Evolutionary conservation across 768 basidiomycete genomes (phyloP), one percentile per base, ranked within the genome.

Genomic region (Infundibulicybe gibba): DNA sequence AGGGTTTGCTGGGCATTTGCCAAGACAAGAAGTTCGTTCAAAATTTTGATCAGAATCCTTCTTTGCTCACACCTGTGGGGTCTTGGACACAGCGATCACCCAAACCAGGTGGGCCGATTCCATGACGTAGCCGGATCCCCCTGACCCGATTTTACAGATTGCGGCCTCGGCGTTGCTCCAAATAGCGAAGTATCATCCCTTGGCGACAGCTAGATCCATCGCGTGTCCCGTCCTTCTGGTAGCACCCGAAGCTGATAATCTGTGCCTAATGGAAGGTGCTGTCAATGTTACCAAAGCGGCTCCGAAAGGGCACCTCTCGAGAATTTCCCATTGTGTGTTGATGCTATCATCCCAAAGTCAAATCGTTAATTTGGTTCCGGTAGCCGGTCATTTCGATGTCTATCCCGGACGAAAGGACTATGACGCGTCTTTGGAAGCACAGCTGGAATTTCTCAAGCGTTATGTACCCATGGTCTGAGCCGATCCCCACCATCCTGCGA

Each of bases 321-420:
- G 49, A n/a, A 20, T 57, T 6, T 44, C 50, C 13, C 55, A 55
- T 48, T 47, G 43, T 54, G 12, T 9, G 44, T 41, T 33, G 25
- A 8, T 8, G 25, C 25, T 25, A 25, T 14, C 20, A 25, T 25
- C 19, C 17, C 14, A 34, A 6, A 14, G 13, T n/a, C 16, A 9
- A 1, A 16, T 42, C 41, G 8, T 12, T n/a, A 11, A 12, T n/a
- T 21, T 19, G 15, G 17, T 25, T 2, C 13, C 17, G 14, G 16
- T 17, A 48, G 48, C 42, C 48, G 60, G 57, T 13, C 62, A 64
- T 41, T 62, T 62, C 45, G 62, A 58, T 39, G 13, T 61, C 17
- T 64, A 63, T 46, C 50, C 43, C 33, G 60, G 56, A 14, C 20
- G n/a, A 19, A 41, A 49, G 32, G 54, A 56, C 13, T 50, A 57